A percentile compares a stretch with the other conserved stretches of the same genome.
These are phyloP conservation scores for Colletotrichum euphorbiae DNA, from an alignment of 2,329 filamentous ascomycete genomes.

Conservation along the genomic window DNA sequence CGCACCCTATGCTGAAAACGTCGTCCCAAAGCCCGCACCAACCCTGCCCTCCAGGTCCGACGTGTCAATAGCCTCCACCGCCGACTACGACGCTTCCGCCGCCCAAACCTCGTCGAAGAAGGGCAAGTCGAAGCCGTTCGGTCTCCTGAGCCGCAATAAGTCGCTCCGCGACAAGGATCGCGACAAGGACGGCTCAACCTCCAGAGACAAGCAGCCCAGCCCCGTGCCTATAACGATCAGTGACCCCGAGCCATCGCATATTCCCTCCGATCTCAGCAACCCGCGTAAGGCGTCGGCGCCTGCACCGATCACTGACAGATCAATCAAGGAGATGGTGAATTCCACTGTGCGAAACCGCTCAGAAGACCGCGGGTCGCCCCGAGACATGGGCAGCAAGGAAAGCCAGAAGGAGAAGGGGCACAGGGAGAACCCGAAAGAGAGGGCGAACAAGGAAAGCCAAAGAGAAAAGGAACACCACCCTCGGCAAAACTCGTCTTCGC, in stretches of 20 bases:
- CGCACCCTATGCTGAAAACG: conserved; percentile 48
- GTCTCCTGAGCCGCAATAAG: conserved; percentile 62
- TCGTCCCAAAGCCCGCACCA: conserved; percentile 53
- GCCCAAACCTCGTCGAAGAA: conserved; percentile 54
- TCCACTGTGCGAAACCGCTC: conserved; percentile 77
- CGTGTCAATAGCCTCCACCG: conserved; percentile 62
- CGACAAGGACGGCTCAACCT: conserved; percentile 54
- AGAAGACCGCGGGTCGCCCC: conserved; percentile 69
- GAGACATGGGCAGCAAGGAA: conserved; percentile 59
- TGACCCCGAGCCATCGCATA: conserved; percentile 53
- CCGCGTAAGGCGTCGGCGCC: conserved; percentile 73
- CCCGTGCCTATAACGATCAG: conserved; percentile 46
- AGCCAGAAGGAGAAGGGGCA: conserved; percentile 60
- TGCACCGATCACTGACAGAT: conserved; percentile 71
- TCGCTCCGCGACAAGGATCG: conserved; percentile 62
- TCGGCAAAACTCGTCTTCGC: conserved; percentile 64
- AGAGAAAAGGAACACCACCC: conserved; percentile 47
- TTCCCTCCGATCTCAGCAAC: conserved; percentile 48
- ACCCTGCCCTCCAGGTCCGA: conserved; percentile 63
- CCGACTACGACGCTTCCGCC: conserved; percentile 57
- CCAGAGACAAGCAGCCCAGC: conserved; percentile 48
- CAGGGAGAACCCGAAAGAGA: conserved; percentile 27
- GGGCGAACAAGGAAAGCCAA: conserved; percentile 40
- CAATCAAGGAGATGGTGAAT: conserved; percentile 75
- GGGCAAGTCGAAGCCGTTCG: conserved; percentile 67